A percentile compares a stretch with the other conserved stretches of the same genome.
Evolutionary conservation across 345 rosid genomes (phyloP).

Genomic region (Trapa bicornis): DNA sequence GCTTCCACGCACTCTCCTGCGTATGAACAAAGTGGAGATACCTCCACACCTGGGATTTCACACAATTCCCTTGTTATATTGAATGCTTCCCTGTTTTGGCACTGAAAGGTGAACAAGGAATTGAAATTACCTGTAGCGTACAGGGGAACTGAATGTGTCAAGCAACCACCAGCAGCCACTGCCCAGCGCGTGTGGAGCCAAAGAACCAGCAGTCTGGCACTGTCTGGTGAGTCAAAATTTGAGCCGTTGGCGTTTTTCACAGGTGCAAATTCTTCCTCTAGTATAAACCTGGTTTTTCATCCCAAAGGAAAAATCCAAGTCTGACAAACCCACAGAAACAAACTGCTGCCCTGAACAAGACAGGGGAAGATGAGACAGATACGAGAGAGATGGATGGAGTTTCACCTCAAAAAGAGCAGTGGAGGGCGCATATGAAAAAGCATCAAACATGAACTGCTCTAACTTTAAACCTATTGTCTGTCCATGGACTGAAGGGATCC

Average conservation of each 20-base stretch:
- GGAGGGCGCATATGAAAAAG: slow-evolving; percentile 95
- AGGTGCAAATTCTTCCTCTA: slow-evolving; percentile 95
- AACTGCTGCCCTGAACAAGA: background rate
- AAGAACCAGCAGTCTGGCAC: slow-evolving; percentile 75
- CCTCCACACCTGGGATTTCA: slow-evolving; percentile 72
- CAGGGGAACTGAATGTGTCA: slow-evolving; percentile 94
- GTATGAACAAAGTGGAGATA: slow-evolving; percentile 80
- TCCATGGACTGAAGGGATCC: slow-evolving; percentile 79
- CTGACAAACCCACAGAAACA: background rate
- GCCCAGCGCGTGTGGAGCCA: slow-evolving; percentile 92
- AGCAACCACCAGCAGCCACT: slow-evolving; percentile 90
- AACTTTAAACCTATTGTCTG: slow-evolving; percentile 64
- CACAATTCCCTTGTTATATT: background rate
- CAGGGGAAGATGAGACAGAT: background rate
- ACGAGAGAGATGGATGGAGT: background rate
- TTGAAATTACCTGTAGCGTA: slow-evolving; percentile 74
- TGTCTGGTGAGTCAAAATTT: slow-evolving; percentile 85
- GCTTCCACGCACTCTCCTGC: slow-evolving; percentile 91
- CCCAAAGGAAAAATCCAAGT: background rate
- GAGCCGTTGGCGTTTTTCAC: slow-evolving; percentile 95
- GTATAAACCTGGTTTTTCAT: slow-evolving; percentile 40
- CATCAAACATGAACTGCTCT: slow-evolving; percentile 91
- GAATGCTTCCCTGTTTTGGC: no score
- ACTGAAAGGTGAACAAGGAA: background rate
- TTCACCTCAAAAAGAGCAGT: slow-evolving; percentile 93